A percentile compares a stretch with the other conserved stretches of the same genome.
These are phyloP conservation scores for Castanea crenata DNA, from an alignment of 306 rosid species.

Conservation along the genomic window DNA sequence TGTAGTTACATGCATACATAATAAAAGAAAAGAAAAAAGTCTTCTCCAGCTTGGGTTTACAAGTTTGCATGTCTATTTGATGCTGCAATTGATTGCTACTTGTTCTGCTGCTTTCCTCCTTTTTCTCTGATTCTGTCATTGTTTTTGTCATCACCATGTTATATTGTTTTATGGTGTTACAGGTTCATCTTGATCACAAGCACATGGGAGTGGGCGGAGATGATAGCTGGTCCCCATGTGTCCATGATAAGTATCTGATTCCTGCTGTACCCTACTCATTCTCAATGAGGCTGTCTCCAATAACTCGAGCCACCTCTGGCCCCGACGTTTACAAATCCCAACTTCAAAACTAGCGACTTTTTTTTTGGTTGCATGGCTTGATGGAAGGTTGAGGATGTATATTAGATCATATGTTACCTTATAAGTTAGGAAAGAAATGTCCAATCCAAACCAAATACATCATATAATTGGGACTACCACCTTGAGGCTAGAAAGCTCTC, in stretches of 20 bases:
- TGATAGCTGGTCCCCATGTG: conserved; percentile 93
- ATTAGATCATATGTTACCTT: not conserved
- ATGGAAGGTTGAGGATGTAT: not conserved
- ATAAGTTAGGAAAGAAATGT: not conserved
- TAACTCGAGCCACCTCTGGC: conserved; percentile 56
- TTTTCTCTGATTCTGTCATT: not conserved
- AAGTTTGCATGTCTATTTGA: not conserved
- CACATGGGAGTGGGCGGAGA: conserved; percentile 97
- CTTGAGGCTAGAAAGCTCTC: not conserved
- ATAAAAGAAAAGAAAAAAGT: not conserved
- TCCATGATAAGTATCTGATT: conserved; percentile 61
- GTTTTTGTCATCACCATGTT: not conserved
- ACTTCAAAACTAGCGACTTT: conserved; percentile 34
- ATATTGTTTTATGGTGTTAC: conserved; percentile 24
- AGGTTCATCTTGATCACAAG: conserved; percentile 94
- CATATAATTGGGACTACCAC: not conserved
- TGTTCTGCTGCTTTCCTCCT: not conserved
- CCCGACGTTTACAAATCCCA: conserved; percentile 68
- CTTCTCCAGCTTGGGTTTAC: not conserved
- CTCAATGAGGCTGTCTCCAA: conserved; percentile 59
- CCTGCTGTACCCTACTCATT: conserved; percentile 60
- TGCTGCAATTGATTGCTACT: not conserved
- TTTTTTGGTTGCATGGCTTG: not conserved
- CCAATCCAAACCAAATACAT: not conserved
- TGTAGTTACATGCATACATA: not conserved